Conservation (phyloP, 176 grass and related monocot genomes). For the Tillandsia fasciculata region DNA sequence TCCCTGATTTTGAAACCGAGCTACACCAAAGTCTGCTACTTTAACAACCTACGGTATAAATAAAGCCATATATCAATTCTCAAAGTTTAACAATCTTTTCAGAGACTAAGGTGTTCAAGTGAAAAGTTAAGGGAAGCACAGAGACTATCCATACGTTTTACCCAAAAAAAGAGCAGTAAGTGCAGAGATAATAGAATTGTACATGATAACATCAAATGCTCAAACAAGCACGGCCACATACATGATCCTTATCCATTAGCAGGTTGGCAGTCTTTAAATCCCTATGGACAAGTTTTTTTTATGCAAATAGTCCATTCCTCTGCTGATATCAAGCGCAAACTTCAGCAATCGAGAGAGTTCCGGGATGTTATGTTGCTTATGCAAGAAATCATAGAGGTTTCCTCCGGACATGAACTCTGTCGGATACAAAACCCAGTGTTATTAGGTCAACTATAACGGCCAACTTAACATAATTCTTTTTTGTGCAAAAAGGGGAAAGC, state of each 20-base stretch:
- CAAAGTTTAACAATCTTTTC: no score
- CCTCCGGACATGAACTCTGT: constrained; percentile 98
- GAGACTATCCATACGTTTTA: neutral
- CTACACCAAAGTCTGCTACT: constrained; percentile 97
- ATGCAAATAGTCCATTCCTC: constrained; percentile 95
- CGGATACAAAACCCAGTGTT: constrained; percentile 25
- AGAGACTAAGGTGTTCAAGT: no score
- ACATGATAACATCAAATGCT: constrained; percentile 16
- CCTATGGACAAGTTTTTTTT: constrained; percentile 84
- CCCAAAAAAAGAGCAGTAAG: neutral
- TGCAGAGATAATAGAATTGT: neutral
- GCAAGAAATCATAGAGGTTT: constrained; percentile 89
- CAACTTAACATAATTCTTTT: no score
- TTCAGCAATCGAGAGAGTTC: constrained; percentile 67
- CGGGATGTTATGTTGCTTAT: constrained; percentile 67
- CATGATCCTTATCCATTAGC: constrained; percentile 86
- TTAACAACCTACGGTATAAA: constrained; percentile 57
- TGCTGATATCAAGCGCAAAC: constrained; percentile 77
- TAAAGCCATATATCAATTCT: neutral
- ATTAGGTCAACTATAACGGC: neutral
- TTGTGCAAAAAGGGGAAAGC: no score
- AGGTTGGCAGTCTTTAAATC: constrained; percentile 97
- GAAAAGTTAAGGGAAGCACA: neutral
- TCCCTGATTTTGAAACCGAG: constrained; percentile 85
- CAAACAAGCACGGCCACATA: constrained; percentile 27